A percentile compares a stretch with the other conserved stretches of the same genome.
Conservation (phyloP, 306 rosid species). For the Mucuna pruriens region DNA sequence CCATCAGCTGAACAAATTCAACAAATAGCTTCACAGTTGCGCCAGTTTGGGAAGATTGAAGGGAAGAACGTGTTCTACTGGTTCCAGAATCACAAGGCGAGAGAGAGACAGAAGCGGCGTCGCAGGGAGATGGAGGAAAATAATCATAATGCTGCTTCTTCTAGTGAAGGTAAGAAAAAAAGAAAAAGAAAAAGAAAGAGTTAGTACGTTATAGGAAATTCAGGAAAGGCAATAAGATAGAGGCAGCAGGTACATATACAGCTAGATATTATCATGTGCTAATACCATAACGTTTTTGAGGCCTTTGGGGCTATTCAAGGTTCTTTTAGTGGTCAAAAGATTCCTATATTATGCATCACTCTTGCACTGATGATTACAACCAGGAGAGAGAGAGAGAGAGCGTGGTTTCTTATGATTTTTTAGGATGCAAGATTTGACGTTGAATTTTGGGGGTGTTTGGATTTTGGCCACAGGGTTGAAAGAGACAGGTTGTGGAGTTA, state of each 20-base stretch:
- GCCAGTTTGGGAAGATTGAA: constrained; percentile 74
- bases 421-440: constrained; percentile 37
- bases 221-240: constrained; percentile 13
- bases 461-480: constrained; percentile 55
- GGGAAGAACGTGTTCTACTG: constrained; percentile 83
- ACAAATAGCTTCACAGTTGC: constrained; percentile 59
- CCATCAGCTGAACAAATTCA: constrained; percentile 77
- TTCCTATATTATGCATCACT: constrained; percentile 26
- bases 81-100: constrained; percentile 87
- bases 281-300: neutral
- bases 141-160: neutral
- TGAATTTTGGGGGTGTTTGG: constrained; percentile 43
- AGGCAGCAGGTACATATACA: constrained; percentile 4
- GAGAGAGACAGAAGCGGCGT: constrained; percentile 77
- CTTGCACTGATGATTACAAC: constrained; percentile 28
- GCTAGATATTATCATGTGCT: constrained; percentile 24
- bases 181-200: neutral
- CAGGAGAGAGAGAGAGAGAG: neutral
- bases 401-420: neutral
- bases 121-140: constrained; percentile 53
- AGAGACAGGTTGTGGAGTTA: constrained; percentile 56
- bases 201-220: constrained; percentile 14
- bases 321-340: constrained; percentile 46
- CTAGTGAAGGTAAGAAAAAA: constrained; percentile 13
- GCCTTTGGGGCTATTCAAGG: constrained; percentile 26